These are phyloP conservation scores for Ceratobasidium sp. DNA, from an alignment of 1,284 basidiomycete genomes.

Conservation along the genomic window DNA sequence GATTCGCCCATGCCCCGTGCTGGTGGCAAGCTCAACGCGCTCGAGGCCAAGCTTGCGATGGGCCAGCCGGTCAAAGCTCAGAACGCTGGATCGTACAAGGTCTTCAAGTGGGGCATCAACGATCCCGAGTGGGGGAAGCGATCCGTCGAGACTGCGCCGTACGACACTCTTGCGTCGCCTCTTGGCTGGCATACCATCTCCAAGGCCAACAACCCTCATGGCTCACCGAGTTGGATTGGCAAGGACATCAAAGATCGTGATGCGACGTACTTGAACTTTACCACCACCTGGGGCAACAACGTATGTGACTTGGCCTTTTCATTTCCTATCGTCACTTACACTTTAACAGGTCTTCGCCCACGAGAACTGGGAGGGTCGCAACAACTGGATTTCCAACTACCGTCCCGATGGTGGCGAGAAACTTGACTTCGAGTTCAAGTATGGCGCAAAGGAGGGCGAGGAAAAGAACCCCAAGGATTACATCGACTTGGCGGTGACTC, in stretches of 20 bases:
- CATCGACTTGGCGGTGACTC: constrained; percentile 87
- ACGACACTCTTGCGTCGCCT: constrained; percentile 82
- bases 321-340: constrained; percentile 28
- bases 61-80: constrained; percentile 56
- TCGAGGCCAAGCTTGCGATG: constrained; percentile 54
- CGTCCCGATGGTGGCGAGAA: constrained; percentile 76
- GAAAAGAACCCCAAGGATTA: constrained; percentile 76
- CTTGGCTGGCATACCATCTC: constrained; percentile 85
- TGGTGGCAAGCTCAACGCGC: constrained; percentile 58
- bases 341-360: constrained; percentile 76
- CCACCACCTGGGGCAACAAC: constrained; percentile 92
- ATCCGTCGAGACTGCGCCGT: constrained; percentile 71
- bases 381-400: constrained; percentile 81
- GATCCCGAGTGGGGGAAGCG: constrained; percentile 77
- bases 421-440: constrained; percentile 79
- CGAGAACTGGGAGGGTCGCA: constrained; percentile 90
- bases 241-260: constrained; percentile 49
- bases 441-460: constrained; percentile 69
- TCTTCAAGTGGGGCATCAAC: constrained; percentile 82
- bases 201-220: constrained; percentile 67
- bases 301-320: constrained; percentile 59
- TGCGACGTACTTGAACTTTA: constrained; percentile 71
- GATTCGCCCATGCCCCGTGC: constrained; percentile 63
- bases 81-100: constrained; percentile 70
- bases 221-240: constrained; percentile 42